A percentile compares a stretch with the other conserved stretches of the same genome.
These are phyloP conservation scores for Coemansia sp. DNA, from an alignment of 192 early-diverging fungal species.

Conservation along the genomic window DNA sequence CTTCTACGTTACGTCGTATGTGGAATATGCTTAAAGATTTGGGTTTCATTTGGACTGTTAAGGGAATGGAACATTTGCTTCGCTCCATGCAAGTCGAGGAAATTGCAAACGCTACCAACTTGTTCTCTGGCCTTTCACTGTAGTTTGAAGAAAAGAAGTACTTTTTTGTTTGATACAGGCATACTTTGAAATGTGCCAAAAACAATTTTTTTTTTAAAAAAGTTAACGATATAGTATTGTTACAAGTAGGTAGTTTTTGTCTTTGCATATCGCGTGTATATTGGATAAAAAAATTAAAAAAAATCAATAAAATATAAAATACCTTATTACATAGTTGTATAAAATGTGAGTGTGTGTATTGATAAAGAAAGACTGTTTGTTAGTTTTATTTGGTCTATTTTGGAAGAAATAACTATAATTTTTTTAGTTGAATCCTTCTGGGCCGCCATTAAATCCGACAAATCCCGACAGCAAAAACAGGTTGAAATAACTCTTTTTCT, in stretches of 20 bases:
- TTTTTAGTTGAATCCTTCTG: conserved; percentile 31
- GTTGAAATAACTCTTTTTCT: conserved; percentile 90
- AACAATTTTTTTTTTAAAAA: too few species aligned
- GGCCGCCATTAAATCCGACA: conserved; percentile 70
- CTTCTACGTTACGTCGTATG: conserved; percentile 20
- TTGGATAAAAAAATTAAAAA: conserved; percentile 1
- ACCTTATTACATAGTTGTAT: neutral
- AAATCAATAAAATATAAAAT: neutral
- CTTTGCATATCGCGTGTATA: too few species aligned
- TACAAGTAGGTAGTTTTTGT: too few species aligned
- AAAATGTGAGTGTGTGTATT: too few species aligned
- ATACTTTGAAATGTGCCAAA: too few species aligned
- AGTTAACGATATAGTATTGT: too few species aligned
- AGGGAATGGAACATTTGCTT: conserved; percentile 36
- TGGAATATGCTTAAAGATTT: conserved; percentile 43
- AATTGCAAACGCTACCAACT: conserved; percentile 34
- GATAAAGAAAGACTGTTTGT: too few species aligned
- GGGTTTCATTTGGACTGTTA: conserved; percentile 35
- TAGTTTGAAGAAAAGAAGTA: too few species aligned
- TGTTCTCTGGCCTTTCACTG: conserved; percentile 22
- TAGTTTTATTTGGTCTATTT: neutral
- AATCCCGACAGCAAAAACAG: conserved; percentile 80
- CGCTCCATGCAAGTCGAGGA: conserved; percentile 47
- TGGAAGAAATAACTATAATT: too few species aligned
- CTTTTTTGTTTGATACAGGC: too few species aligned